Base-by-base conservation (phyloP, 306 rosid species). In the Oxytropis ochrocephala region DNA sequence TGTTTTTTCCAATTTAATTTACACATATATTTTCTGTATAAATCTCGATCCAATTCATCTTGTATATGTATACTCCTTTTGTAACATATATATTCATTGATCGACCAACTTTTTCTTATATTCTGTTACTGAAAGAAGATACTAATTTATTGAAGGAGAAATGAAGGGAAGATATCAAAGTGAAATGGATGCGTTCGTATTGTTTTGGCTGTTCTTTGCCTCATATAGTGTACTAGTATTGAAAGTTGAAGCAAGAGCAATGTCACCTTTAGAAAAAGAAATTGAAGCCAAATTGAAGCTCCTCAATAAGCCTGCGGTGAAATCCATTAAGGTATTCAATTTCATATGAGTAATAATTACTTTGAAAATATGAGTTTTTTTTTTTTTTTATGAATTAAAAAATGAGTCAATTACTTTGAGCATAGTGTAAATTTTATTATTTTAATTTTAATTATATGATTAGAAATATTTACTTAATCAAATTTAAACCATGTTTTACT, bases 271-370 rank as follows among this genome's bases (percentile, higher is more conserved):
- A 7, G 72, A 76, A 42, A 29, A 11, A 14, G 59, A 77, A 27
- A 55, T 83, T 5, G 52, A 80, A 49, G 66, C 65, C 54, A 88
- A 67, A 73, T 55, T 84, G 82, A 84, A 78, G 75, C 86, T 73
- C 48, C 83, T 82, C 68, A 84, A 88, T 58, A 84, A 80, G 72
- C 87, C 79, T 6, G 82, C 86, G 0, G 69, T 76, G 3, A 88
- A 76, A 84, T 78, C 71, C 24, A 84, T 84, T 44, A 70, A 76
- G 85, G 89, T 86, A 30, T 52, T 14, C 30, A 7, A 58, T 38
- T 58, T 7, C 41, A 0, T 7, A 24, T 24, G 29, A 24, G 3
- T 24, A 3, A 24, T 24, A 24, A 24, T 24, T 24, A 24, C 29
- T 24, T 24, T 24, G 29, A 24, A 24, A 24, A 24, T 21, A 21